Evolutionary conservation across 192 early-diverging fungal species (phyloP).

Genomic region (Coemansia sp.): DNA sequence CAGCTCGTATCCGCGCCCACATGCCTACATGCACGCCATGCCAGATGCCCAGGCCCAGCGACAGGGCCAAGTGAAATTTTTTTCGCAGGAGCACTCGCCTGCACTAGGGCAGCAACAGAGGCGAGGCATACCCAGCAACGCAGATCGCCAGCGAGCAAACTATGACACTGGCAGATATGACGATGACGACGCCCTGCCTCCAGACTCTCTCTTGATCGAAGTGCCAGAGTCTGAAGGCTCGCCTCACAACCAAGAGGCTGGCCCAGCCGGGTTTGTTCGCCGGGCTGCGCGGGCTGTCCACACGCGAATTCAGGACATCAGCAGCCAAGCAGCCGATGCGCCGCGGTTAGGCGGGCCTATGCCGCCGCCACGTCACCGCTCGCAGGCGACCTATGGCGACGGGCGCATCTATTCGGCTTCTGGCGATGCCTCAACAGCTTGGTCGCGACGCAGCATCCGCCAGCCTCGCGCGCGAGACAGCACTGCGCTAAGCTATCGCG

Average conservation of each 20-base stretch:
- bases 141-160: neutral
- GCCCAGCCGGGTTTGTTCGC: constrained; percentile 35
- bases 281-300: constrained; percentile 45
- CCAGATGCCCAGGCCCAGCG: neutral
- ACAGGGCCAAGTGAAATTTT: neutral
- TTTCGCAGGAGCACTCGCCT: neutral
- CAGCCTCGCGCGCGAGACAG: constrained; percentile 6
- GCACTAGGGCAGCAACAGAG: neutral
- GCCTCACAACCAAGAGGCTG: neutral
- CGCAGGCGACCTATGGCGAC: constrained; percentile 23
- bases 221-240: neutral
- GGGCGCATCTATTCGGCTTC: constrained; percentile 23
- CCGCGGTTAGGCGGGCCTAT: constrained; percentile 34
- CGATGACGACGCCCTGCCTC: constrained; percentile 31
- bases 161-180: constrained; percentile 3
- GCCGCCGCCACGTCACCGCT: constrained; percentile 34
- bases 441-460: constrained; percentile 16
- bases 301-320: constrained; percentile 40
- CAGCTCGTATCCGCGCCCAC: neutral
- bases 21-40: constrained; percentile 7
- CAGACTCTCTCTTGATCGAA: constrained; percentile 44
- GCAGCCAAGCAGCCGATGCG: constrained; percentile 34
- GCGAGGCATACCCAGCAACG: neutral
- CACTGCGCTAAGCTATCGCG: constrained; percentile 37
- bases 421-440: constrained; percentile 16